A percentile compares a stretch with the other conserved stretches of the same genome.
phyloP scores from a whole-genome alignment of 164 flowering plant species.

The Aristolochia contorta region DNA sequence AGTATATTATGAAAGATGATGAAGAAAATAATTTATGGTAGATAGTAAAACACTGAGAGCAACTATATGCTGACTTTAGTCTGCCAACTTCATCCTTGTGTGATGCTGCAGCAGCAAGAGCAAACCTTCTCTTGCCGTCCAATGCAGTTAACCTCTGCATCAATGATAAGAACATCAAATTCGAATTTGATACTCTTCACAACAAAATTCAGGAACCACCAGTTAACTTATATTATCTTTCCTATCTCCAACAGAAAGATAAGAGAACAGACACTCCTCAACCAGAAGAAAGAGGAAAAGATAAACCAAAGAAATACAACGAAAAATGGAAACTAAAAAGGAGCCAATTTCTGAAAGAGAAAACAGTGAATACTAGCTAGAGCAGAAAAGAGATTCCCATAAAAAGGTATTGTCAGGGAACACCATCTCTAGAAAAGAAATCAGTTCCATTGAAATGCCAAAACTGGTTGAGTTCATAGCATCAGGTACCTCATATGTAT shows the following conservation, averaged over 20 bases:
- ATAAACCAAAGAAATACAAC: too few species aligned
- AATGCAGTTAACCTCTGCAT: conserved; percentile 85
- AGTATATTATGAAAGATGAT: too few species aligned
- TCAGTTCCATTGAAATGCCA: too few species aligned
- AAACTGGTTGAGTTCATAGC: too few species aligned
- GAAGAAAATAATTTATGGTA: not conserved
- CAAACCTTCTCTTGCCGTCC: conserved; percentile 98
- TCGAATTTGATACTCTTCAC: not conserved
- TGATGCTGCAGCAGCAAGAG: conserved; percentile 93
- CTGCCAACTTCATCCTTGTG: conserved; percentile 95
- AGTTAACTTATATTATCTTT: too few species aligned
- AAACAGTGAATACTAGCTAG: conserved; percentile 6
- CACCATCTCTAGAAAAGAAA: too few species aligned
- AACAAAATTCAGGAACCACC: not conserved
- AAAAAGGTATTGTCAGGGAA: too few species aligned
- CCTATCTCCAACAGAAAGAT: too few species aligned
- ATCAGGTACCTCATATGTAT: conserved; percentile 74
- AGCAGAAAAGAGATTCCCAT: not conserved
- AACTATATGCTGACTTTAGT: conserved; percentile 49
- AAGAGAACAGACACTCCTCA: too few species aligned
- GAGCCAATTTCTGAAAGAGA: too few species aligned
- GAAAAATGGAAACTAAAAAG: not conserved
- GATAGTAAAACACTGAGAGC: not conserved
- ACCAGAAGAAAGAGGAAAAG: too few species aligned
- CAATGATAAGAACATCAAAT: conserved; percentile 3